These are phyloP conservation scores for Dalbergia oliveri DNA, from an alignment of 306 rosid species.

Conservation along the genomic window DNA sequence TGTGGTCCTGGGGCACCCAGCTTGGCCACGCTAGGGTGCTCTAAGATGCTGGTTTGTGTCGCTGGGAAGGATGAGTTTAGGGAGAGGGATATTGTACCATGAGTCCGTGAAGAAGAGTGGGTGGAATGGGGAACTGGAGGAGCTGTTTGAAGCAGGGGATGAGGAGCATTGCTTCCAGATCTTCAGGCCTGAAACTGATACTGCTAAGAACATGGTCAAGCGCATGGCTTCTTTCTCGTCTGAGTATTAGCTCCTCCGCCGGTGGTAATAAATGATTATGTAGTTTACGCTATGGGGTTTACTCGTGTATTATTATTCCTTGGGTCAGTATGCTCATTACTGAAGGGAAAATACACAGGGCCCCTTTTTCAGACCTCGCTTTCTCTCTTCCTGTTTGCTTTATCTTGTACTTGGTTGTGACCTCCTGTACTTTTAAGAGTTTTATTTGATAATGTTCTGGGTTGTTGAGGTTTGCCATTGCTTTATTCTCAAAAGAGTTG, in stretches of 20 bases:
- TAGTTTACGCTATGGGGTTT: no score
- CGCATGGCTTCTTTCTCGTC: slow-evolving; percentile 44
- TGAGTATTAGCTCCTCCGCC: not conserved
- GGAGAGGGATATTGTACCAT: slow-evolving; percentile 47
- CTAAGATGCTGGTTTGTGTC: slow-evolving; percentile 45
- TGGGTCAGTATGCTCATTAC: no score
- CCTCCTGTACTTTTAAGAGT: no score
- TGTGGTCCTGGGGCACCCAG: slow-evolving; percentile 51
- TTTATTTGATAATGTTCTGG: no score
- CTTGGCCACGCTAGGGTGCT: slow-evolving; percentile 57
- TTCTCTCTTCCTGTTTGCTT: no score
- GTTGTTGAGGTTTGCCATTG: no score
- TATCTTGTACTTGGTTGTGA: no score
- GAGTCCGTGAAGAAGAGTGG: slow-evolving; percentile 49
- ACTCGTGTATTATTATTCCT: no score
- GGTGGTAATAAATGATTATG: no score
- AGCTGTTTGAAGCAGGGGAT: slow-evolving; percentile 52
- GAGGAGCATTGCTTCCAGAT: slow-evolving; percentile 49
- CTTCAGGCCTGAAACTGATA: slow-evolving; percentile 34
- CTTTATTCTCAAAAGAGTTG: no score
- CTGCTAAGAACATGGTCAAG: slow-evolving; percentile 30
- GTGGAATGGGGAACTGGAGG: slow-evolving; percentile 53
- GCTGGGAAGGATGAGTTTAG: slow-evolving; percentile 51
- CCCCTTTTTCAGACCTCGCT: no score
- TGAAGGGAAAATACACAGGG: no score